Evolutionary conservation across 1,139 yeast species (phyloP).

Genomic region (Scheffersomyces stambukii): DNA sequence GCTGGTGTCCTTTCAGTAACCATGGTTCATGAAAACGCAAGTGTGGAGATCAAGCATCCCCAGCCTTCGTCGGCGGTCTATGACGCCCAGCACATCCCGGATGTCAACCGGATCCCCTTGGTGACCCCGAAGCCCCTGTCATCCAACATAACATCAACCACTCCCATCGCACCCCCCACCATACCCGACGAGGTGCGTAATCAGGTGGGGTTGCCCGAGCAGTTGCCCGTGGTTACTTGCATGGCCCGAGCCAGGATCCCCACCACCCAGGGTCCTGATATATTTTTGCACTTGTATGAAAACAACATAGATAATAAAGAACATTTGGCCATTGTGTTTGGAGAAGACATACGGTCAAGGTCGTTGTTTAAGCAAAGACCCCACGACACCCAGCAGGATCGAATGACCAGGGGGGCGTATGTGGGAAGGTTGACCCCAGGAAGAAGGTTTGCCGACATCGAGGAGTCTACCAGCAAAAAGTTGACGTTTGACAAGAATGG

Average conservation of each 20-base stretch:
- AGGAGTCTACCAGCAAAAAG: conserved; percentile 49
- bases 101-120: conserved; percentile 12
- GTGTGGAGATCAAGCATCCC: conserved; percentile 4
- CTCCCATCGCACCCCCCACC: conserved; percentile 12
- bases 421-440: conserved; percentile 88
- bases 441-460: conserved; percentile 48
- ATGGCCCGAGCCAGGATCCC: conserved; percentile 92
- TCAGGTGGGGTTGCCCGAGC: conserved; percentile 23
- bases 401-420: conserved; percentile 98
- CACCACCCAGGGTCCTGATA: conserved; percentile 90
- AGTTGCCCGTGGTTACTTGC: conserved; percentile 71
- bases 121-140: conserved; percentile 12
- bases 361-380: conserved; percentile 59
- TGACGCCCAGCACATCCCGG: conserved; percentile 3
- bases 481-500: conserved; percentile 47
- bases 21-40: too few relatives aligned
- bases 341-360: conserved; percentile 81
- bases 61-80: conserved; percentile 1
- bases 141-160: conserved; percentile 4
- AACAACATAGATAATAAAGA: conserved; percentile 88
- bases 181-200: conserved; percentile 12
- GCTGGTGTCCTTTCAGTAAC: too few relatives aligned
- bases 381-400: conserved; percentile 80
- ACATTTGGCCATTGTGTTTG: conserved; percentile 95
- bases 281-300: conserved; percentile 82